Percentiles rank a stretch among this genome's conserved stretches.
Evolutionary conservation across 306 rosid genomes (phyloP).

Genomic region (Castanea crenata): DNA sequence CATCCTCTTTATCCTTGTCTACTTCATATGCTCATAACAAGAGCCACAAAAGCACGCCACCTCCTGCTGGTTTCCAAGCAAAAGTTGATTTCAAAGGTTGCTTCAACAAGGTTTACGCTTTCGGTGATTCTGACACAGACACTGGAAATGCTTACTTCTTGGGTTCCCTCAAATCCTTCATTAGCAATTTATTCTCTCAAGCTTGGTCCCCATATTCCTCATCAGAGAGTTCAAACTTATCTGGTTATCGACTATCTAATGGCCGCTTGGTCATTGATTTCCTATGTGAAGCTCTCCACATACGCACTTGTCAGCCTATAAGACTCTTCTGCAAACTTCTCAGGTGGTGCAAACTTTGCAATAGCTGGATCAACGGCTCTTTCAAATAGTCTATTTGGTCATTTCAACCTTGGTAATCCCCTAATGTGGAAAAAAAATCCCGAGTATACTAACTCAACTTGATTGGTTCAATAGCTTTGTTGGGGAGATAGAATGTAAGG

Average conservation of each 20-base stretch:
- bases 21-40: conserved; percentile 10
- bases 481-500: not conserved
- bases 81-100: conserved; percentile 1
- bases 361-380: conserved; percentile 26
- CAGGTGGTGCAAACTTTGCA: conserved; percentile 16
- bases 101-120: conserved; percentile 23
- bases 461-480: conserved; percentile 17
- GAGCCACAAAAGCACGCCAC: not conserved
- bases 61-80: not conserved
- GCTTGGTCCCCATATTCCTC: not conserved
- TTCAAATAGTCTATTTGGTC: not conserved
- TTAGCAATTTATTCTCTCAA: not conserved
- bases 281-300: conserved; percentile 2
- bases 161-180: conserved; percentile 8
- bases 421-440: conserved; percentile 20
- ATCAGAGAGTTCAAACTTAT: not conserved
- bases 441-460: conserved; percentile 1
- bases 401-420: not conserved
- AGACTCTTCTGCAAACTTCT: not conserved
- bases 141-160: conserved; percentile 18
- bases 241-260: conserved; percentile 14
- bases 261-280: conserved; percentile 23
- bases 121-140: conserved; percentile 30
- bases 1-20: conserved; percentile 1
- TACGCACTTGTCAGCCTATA: not conserved